Base-by-base conservation (phyloP, 805 yeast genomes). In the Candida vartiovaarae region DNA sequence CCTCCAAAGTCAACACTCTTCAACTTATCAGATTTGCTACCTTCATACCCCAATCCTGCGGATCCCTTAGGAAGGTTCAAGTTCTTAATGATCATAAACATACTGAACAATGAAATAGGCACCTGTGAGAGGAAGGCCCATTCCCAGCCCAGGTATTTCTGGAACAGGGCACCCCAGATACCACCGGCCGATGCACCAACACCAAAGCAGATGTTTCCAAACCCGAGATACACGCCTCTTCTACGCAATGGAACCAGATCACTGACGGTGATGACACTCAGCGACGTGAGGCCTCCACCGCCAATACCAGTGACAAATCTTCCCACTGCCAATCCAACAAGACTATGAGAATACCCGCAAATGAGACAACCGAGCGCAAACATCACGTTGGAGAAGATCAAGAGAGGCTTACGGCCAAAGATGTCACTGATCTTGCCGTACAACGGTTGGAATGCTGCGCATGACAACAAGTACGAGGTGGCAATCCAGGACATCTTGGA, bases 211-310 rank as follows among this genome's bases (percentile, higher is more conserved):
- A 87, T 68, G 59, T 86, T 86, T 15, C 84, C 88, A 44, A 82
- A 59, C 0, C 95, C 95, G 59, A 87, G 95, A 60, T 74, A 84
- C 32, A 85, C 60, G 2, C 95, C 95, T 45, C 96, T 70, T 42
- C 82, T 75, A 45, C 91, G 68, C 48, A 84, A 71, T 2, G 93
- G 82, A n/a, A 87, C 78, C 41, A 85, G 61, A 60, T 87, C 95
- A 20, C 84, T 75, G 55, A 80, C 71, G 2, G 89, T 74, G 50
- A 86, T 82, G 2, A 91, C 80, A 10, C 84, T 74, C 44, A 86
- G 62, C 0, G 88, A 68, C 31, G 82, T 76, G 56, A 86, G 70
- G 0, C 95, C 95, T 7, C 95, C 90, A n/a, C 95, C 95, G 10
- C 95, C 95, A 42, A 83, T 72, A 5, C 95, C 95, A 5, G 91